phyloP scores from a whole-genome alignment of 768 basidiomycete species.

The Cystobasidium onofrii region DNA sequence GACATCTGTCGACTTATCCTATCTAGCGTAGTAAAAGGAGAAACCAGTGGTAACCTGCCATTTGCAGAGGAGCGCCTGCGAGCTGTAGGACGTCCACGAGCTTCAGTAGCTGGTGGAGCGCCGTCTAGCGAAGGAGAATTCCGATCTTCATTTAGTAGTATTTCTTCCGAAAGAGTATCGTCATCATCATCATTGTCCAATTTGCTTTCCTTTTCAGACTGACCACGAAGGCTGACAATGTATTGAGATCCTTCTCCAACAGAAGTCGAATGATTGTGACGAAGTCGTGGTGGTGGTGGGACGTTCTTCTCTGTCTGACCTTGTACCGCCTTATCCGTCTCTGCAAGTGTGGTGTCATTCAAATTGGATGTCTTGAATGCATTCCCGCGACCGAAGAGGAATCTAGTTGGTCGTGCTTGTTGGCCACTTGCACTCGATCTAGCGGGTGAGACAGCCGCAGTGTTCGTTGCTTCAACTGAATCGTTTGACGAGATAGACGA shows the following conservation, averaged over 20 bases:
- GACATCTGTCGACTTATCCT: neutral
- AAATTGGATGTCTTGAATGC: constrained; percentile 11
- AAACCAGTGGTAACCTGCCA: neutral
- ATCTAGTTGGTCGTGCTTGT: neutral
- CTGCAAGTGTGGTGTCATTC: neutral
- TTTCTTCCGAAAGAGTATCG: neutral
- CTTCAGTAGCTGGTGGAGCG: neutral
- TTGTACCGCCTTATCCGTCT: neutral
- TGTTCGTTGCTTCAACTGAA: neutral
- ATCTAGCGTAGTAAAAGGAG: constrained; percentile 10
- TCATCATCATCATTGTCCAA: neutral
- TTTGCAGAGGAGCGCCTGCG: neutral
- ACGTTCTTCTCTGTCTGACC: neutral
- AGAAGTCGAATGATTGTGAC: constrained; percentile 21
- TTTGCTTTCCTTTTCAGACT: neutral
- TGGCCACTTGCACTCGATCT: neutral
- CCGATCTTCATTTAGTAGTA: neutral
- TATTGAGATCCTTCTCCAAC: constrained; percentile 31
- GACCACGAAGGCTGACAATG: constrained; percentile 3
- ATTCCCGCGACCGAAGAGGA: constrained; percentile 16
- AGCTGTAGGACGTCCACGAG: neutral
- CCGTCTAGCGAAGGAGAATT: neutral
- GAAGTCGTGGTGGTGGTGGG: neutral
- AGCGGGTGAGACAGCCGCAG: neutral
- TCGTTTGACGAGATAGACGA: neutral